Conservation (phyloP, 495 filamentous ascomycete species). For the Amorphotheca resinae region DNA sequence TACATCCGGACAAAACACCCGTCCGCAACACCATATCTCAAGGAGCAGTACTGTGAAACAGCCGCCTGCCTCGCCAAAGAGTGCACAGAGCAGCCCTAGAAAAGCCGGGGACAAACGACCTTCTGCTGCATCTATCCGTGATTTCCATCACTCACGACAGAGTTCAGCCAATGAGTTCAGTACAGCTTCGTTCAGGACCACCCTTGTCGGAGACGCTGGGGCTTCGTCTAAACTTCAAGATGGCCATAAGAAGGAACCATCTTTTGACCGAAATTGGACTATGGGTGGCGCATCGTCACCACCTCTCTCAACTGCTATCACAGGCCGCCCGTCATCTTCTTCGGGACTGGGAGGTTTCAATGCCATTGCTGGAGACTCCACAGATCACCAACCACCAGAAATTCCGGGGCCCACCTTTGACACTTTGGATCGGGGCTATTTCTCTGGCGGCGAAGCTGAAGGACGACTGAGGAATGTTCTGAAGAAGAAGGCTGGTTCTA, state of each 20-base stretch:
- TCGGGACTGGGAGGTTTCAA: conserved; percentile 26
- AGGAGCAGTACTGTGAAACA: conserved; percentile 2
- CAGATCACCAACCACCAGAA: conserved; percentile 20
- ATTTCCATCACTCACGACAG: conserved; percentile 72
- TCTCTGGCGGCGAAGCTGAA: conserved; percentile 80
- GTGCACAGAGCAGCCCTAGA: conserved; percentile 2
- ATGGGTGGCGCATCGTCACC: conserved; percentile 41
- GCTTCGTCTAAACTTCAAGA: conserved; percentile 18
- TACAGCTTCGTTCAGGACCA: conserved; percentile 29
- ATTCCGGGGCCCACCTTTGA: conserved; percentile 33
- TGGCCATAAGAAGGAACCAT: conserved; percentile 61
- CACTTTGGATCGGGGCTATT: conserved; percentile 73
- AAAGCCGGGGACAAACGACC: conserved; percentile 16
- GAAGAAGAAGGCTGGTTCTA: conserved; percentile 52
- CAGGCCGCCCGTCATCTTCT: conserved; percentile 32
- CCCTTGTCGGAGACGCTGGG: conserved; percentile 20
- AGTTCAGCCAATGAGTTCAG: conserved; percentile 74
- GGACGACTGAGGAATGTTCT: conserved; percentile 62
- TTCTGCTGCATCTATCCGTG: conserved; percentile 76
- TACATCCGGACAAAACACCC: conserved; percentile 18
- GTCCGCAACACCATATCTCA: conserved; percentile 12
- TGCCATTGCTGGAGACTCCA: conserved; percentile 21
- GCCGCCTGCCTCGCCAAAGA: conserved; percentile 13
- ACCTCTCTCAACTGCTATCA: conserved; percentile 2
- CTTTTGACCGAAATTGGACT: conserved; percentile 86